Evolutionary conservation across 2,329 filamentous ascomycete genomes (phyloP).

Genomic region (Blumeria graminis): DNA sequence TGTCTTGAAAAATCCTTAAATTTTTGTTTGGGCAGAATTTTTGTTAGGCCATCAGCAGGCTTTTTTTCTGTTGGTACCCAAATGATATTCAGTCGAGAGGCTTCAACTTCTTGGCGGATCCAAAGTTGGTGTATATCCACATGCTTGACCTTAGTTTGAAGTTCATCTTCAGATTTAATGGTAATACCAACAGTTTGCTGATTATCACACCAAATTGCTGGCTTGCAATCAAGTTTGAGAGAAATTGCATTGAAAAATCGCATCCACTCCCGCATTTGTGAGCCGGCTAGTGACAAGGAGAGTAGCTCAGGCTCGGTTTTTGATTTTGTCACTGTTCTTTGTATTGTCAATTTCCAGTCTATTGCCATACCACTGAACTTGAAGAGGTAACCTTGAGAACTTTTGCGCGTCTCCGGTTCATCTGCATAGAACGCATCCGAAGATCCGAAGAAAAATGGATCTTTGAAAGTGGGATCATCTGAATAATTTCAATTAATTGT

Average conservation of each 20-base stretch:
- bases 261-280: background rate
- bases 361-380: background rate
- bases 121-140: constrained; percentile 1
- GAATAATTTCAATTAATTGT: background rate
- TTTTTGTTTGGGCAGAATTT: constrained; percentile 1
- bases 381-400: background rate
- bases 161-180: too few species aligned
- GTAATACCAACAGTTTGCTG: background rate
- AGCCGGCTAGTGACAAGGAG: background rate
- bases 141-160: background rate
- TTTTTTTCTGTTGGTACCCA: constrained; percentile 1
- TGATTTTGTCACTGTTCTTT: background rate
- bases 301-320: background rate
- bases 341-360: background rate
- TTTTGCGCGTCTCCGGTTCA: background rate
- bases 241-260: background rate
- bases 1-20: constrained; percentile 1
- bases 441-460: background rate
- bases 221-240: background rate
- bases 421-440: background rate
- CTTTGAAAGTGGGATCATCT: background rate
- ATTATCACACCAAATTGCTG: background rate
- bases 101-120: background rate
- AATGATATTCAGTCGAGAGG: background rate
- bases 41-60: background rate